These are phyloP conservation scores for Fusarium siculi DNA, from an alignment of 2,329 filamentous ascomycete genomes.

Conservation along the genomic window DNA sequence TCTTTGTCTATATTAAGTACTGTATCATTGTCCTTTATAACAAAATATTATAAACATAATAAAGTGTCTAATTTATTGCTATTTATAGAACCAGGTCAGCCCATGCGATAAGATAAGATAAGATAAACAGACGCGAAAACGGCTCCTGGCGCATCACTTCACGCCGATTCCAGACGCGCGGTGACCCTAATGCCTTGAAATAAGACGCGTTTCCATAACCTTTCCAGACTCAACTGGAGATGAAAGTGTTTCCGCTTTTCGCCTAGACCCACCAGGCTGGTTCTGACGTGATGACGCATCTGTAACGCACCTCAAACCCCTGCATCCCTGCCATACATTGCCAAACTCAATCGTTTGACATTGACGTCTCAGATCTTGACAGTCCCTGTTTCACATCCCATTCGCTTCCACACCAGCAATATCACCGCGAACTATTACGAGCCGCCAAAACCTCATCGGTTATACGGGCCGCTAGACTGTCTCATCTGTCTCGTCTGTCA, in stretches of 20 bases:
- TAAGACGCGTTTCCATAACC: neutral
- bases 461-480: neutral
- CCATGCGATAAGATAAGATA: neutral
- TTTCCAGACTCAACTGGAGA: neutral
- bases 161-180: neutral
- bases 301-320: neutral
- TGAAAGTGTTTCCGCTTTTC: neutral
- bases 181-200: accelerated
- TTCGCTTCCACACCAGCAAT: neutral
- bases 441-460: neutral
- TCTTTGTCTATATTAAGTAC: neutral
- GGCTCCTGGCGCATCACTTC: neutral
- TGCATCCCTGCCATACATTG: neutral
- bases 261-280: neutral
- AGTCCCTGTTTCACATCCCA: neutral
- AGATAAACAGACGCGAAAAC: neutral
- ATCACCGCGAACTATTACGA: neutral
- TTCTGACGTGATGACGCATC: neutral
- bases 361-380: neutral
- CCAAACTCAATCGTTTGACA: neutral
- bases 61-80: neutral
- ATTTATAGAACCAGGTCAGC: neutral
- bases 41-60: accelerated
- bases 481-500: neutral
- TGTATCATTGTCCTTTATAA: neutral